Base-by-base conservation (phyloP, 1,284 basidiomycete genomes). In the Austropuccinia psidii region DNA sequence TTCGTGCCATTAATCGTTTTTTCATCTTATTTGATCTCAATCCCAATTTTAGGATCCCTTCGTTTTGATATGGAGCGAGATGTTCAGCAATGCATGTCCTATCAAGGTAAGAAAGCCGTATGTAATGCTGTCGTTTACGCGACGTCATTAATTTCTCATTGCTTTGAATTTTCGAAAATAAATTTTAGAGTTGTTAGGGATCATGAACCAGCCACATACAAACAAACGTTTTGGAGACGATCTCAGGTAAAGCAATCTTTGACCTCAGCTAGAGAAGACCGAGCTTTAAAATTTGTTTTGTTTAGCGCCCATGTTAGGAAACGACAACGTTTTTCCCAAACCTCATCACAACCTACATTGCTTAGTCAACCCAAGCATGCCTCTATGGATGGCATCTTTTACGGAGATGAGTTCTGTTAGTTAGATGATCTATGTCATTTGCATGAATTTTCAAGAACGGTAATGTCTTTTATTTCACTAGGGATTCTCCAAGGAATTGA, bases 401-500 rank as follows among this genome's bases (percentile, higher is more conserved):
- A 58, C 45, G 67, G 67, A 19, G 52, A 31, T 24, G 24, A 58
- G 39, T 69, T 69, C 49, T 69, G 67, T 69, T 19, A 60, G 67
- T 69, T 69, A 19, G 3, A n/a, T 47, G 5, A 33, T 69, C 21
- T 24, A 1, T 33, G 35, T 41, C n/a, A 33, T 33, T 2, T 43
- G 0, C 52, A 17, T 52, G 31, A 21, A 21, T 21, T 5, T n/a
- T 0, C 13, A 17, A 17, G 65, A 52, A 29, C 31, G 19, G 21
- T 11, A 39, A 43, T 57, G 19, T 4, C 39, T 27, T 24, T 4
- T 49, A 9, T 17, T 19, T 35, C n/a, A 1, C 52, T n/a, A 69
- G 67, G 67, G 67, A 55, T 69, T 13, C 52, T 69, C 17, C 54
- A 69, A 60, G 67, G 67, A 13, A 27, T 33, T 6, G 67, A 69